Base-by-base conservation (phyloP, 2,329 filamentous ascomycete genomes). In the Trichoderma brevicompactum region DNA sequence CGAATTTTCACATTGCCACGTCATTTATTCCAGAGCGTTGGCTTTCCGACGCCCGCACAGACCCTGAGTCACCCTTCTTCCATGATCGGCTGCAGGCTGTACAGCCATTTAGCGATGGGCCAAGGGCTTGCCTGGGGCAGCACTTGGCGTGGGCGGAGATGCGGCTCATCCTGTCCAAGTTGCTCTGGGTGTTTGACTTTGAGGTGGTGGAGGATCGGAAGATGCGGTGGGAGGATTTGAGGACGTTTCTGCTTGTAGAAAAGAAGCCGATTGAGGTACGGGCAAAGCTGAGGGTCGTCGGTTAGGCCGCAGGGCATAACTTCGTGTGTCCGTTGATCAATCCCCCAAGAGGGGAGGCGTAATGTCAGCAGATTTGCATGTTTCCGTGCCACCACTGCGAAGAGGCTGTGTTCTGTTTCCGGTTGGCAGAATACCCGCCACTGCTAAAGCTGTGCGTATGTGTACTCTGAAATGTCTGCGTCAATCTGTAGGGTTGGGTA, bases 101-200 rank as follows among this genome's bases (percentile, higher is more conserved):
- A 40, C 46, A 67, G 19, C 60, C 66, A 2, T 67, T 67, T 15
- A 53, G 63, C 38, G 32, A 62, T 5, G 66, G 66, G 17, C 63
- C 63, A 4, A 34, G 50, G 36, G 32, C 40, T 41, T 67, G 66
- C 50, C 7, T 62, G 48, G 66, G 63, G 4, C 43, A 53, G 44
- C 34, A 63, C 23, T 34, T 67, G n/a, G 66, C 64, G 10, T 66
- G 50, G 48, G 64, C 58, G 8, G 66, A 67, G 53, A 48, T 67
- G 53, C 56, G 66, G 8, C 66, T 67, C 13, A 64, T 67, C 48
- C 15, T 67, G 17, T 38, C 64, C 19, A 65, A 63, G 19, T 40
- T 67, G 17, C 32, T 67, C 12, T 67, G 66, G 66, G 48, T n/a
- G 15, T 67, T 67, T 50, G 66, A 67, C 40, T 54, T 66, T 43